Evolutionary conservation across 1,139 yeast species (phyloP).

Genomic region (Taphrina wiesneri): DNA sequence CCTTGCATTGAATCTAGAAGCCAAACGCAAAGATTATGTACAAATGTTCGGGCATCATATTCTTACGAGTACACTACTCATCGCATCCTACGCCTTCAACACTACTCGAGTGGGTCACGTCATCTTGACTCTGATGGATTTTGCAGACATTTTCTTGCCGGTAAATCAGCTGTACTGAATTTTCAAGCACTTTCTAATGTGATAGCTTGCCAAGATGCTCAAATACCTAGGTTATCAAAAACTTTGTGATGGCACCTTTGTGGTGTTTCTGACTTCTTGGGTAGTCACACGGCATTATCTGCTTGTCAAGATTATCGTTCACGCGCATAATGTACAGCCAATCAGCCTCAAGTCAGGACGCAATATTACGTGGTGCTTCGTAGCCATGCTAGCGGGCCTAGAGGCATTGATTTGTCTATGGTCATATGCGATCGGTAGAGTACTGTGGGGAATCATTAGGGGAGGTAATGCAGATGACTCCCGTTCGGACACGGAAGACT

Average conservation of each 20-base stretch:
- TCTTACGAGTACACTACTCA: conserved; percentile 66
- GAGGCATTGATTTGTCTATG: conserved; percentile 70
- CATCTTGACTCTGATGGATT: conserved; percentile 77
- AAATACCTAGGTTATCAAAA: conserved; percentile 65
- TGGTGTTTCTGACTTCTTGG: conserved; percentile 70
- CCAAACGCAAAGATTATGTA: conserved; percentile 72
- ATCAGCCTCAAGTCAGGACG: conserved; percentile 41
- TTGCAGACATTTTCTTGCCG: conserved; percentile 71
- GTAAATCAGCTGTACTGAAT: not conserved
- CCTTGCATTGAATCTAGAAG: conserved; percentile 73
- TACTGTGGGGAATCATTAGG: conserved; percentile 64
- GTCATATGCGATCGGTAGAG: conserved; percentile 71
- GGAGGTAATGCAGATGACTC: conserved; percentile 81
- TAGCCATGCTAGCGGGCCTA: conserved; percentile 61
- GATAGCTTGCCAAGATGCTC: conserved; percentile 64
- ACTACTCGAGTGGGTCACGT: conserved; percentile 78
- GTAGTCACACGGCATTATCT: conserved; percentile 69
- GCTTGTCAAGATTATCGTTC: conserved; percentile 65
- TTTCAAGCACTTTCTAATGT: not conserved
- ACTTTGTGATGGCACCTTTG: conserved; percentile 69
- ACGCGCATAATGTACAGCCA: conserved; percentile 40
- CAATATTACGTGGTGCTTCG: conserved; percentile 48
- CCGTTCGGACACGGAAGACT: conserved; percentile 74
- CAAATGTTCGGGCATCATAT: conserved; percentile 91
- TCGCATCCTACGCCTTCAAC: conserved; percentile 73